Evolutionary conservation across 1,284 basidiomycete genomes (phyloP).

Genomic region (Trametes polyzona): DNA sequence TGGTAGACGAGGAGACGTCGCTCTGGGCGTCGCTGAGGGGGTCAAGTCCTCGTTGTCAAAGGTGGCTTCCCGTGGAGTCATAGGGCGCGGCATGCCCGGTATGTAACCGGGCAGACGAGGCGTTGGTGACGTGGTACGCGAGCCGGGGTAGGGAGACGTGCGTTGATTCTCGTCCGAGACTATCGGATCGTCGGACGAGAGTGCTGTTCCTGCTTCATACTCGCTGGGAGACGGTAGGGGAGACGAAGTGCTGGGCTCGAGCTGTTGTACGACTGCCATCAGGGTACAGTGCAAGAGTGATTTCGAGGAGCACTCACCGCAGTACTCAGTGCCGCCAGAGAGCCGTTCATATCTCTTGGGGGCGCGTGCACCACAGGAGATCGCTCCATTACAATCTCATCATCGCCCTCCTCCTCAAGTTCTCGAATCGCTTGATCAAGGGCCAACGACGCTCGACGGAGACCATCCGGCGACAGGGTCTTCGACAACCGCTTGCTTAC

Average conservation of each 20-base stretch:
- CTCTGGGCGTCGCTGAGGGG: constrained; percentile 80
- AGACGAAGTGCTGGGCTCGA: constrained; percentile 24
- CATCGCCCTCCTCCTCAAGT: constrained; percentile 60
- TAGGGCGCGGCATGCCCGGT: constrained; percentile 84
- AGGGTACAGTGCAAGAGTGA: constrained; percentile 16
- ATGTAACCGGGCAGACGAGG: constrained; percentile 80
- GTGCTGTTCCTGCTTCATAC: constrained; percentile 64
- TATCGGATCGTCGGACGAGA: constrained; percentile 61
- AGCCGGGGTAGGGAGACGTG: constrained; percentile 49
- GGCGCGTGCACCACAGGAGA: constrained; percentile 50
- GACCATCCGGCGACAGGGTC: constrained; percentile 51
- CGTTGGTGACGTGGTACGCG: constrained; percentile 54
- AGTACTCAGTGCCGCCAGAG: constrained; percentile 18
- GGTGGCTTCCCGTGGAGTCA: constrained; percentile 71
- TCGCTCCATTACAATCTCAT: constrained; percentile 74
- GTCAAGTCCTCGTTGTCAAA: constrained; percentile 68
- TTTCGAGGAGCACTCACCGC: constrained; percentile 23
- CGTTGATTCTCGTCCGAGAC: constrained; percentile 52
- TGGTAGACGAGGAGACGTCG: constrained; percentile 60
- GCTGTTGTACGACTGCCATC: constrained; percentile 12
- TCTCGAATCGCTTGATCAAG: constrained; percentile 74
- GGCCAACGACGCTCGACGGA: constrained; percentile 71
- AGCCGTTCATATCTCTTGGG: constrained; percentile 19
- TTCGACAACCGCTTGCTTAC: constrained; percentile 45
- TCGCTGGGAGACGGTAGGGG: constrained; percentile 30